phyloP scores from a whole-genome alignment of 140 eudicot genomes.

The Ambrosia hybrid region DNA sequence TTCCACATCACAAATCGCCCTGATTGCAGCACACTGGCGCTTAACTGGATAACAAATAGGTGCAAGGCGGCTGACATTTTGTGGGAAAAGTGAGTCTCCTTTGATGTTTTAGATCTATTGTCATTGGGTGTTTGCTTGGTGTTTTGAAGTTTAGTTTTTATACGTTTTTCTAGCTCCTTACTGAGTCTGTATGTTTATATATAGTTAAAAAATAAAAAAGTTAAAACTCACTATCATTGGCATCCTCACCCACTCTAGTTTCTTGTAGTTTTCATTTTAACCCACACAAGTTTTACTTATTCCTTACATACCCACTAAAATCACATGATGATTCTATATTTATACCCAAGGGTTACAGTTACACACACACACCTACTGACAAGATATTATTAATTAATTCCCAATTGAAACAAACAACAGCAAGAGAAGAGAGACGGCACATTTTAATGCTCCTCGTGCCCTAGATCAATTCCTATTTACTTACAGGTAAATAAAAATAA shows the following conservation, averaged over 20 bases:
- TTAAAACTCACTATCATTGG: too few species aligned
- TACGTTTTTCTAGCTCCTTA: too few species aligned
- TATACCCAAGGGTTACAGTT: too few species aligned
- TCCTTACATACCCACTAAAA: neutral
- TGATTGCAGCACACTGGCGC: constrained; percentile 65
- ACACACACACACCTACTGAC: too few species aligned
- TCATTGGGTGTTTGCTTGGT: too few species aligned
- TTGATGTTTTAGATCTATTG: too few species aligned
- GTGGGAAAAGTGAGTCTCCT: too few species aligned
- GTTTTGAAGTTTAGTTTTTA: too few species aligned
- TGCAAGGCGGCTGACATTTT: too few species aligned
- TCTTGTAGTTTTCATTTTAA: neutral
- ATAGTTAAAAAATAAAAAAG: too few species aligned
- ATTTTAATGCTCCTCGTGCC: constrained; percentile 21
- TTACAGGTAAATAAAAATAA: constrained; percentile 19
- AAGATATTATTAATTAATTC: neutral
- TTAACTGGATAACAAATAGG: constrained; percentile 43
- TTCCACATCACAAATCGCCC: constrained; percentile 70
- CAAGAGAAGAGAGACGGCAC: constrained; percentile 19
- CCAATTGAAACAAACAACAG: constrained; percentile 20
- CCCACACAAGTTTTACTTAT: neutral
- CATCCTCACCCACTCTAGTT: neutral
- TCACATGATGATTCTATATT: too few species aligned
- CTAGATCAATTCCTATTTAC: constrained; percentile 1
- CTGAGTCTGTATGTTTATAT: too few species aligned